These are phyloP conservation scores for Lablab purpureus DNA, from an alignment of 306 rosid species.

Conservation along the genomic window DNA sequence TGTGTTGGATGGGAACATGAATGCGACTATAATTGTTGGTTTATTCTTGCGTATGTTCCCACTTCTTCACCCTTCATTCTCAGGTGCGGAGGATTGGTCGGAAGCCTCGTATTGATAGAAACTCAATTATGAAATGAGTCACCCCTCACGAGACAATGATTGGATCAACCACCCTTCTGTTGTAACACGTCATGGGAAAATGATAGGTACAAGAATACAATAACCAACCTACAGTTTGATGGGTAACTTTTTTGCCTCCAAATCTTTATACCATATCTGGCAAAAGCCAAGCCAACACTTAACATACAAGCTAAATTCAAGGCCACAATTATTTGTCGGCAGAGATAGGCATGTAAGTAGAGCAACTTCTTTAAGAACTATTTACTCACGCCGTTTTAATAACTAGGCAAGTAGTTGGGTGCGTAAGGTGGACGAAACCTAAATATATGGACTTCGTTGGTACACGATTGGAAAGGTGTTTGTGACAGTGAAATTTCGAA, in stretches of 20 bases:
- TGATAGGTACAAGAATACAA: background rate
- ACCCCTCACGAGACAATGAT: constrained; percentile 12
- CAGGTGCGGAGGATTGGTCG: background rate
- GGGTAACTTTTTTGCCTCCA: background rate
- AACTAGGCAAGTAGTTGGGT: constrained; percentile 41
- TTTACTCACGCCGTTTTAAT: constrained; percentile 4
- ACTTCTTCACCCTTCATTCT: constrained; percentile 33
- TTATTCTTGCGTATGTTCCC: constrained; percentile 2
- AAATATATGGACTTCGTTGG: background rate
- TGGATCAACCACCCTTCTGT: constrained; percentile 32
- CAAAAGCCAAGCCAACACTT: background rate
- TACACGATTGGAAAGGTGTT: background rate
- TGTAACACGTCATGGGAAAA: background rate
- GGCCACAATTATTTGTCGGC: constrained; percentile 41
- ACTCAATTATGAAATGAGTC: constrained; percentile 33
- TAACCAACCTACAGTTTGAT: background rate
- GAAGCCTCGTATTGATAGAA: constrained; percentile 10
- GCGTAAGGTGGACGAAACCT: constrained; percentile 5
- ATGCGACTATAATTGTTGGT: constrained; percentile 20
- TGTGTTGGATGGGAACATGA: constrained; percentile 18
- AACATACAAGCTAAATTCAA: constrained; percentile 5
- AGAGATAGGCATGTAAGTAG: constrained; percentile 12
- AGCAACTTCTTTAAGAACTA: background rate
- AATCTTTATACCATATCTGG: constrained; percentile 13
- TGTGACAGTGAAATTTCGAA: background rate